These are phyloP conservation scores for Rauvolfia tetraphylla DNA, from an alignment of 257 asterid species.

Conservation along the genomic window DNA sequence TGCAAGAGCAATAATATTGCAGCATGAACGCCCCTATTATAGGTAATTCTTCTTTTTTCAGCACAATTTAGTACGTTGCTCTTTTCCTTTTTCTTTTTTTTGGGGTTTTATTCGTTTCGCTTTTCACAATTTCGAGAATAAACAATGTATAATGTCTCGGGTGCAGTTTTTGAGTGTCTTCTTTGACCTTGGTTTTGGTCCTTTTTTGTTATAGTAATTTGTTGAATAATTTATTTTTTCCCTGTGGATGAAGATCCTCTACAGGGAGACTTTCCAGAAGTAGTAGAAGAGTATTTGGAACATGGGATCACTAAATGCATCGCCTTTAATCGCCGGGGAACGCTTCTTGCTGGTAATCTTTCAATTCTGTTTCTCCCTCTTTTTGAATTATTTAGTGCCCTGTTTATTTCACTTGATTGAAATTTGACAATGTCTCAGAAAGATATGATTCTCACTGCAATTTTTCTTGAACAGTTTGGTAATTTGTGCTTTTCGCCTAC, in stretches of 20 bases:
- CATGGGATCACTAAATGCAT: conserved; percentile 74
- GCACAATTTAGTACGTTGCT: neutral
- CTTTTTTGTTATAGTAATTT: neutral
- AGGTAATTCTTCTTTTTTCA: conserved; percentile 28
- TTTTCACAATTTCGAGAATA: neutral
- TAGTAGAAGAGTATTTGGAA: conserved; percentile 87
- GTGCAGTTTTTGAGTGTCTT: neutral
- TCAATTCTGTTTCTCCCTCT: neutral
- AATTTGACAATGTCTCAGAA: neutral
- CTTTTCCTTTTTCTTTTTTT: neutral
- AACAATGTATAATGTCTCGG: neutral
- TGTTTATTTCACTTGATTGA: too few species aligned
- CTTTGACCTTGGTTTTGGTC: neutral
- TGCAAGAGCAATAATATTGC: neutral
- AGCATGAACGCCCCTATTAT: conserved; percentile 64
- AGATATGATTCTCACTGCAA: neutral
- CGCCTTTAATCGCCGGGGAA: conserved; percentile 90
- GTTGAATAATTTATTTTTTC: neutral
- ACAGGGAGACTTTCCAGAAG: conserved; percentile 94
- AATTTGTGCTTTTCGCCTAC: neutral
- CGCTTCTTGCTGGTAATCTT: conserved; percentile 82
- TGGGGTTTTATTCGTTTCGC: neutral
- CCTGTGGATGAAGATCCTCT: conserved; percentile 56
- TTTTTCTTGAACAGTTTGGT: neutral
- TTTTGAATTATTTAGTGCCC: neutral